These are phyloP conservation scores for Vanrija sp. DNA, from an alignment of 1,284 basidiomycete genomes.

Conservation along the genomic window DNA sequence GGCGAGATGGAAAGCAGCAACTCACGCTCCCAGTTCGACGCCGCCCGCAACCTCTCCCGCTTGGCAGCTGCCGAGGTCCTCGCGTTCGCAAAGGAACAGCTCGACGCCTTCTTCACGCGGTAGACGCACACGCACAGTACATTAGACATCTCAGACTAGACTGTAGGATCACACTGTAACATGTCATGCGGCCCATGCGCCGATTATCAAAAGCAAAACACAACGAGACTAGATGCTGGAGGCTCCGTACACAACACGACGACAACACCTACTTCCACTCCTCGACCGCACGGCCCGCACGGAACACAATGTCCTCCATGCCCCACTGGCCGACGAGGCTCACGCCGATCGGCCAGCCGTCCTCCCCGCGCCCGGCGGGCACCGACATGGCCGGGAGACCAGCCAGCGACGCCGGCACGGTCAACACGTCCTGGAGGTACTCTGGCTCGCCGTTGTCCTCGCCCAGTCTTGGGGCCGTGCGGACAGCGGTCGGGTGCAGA, in stretches of 20 bases:
- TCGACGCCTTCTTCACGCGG: constrained; percentile 2
- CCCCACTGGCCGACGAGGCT: constrained; percentile 91
- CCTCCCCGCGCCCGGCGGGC: constrained; percentile 56
- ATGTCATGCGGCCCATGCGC: too few relatives aligned
- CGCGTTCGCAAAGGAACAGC: constrained; percentile 11
- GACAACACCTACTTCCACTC: constrained; percentile 14
- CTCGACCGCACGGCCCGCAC: constrained; percentile 51
- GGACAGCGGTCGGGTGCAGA: constrained; percentile 77
- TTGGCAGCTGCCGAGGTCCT: constrained; percentile 25
- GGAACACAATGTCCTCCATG: constrained; percentile 62
- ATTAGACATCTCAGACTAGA: too few relatives aligned
- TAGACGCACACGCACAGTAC: too few relatives aligned
- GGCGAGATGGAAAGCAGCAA: not conserved
- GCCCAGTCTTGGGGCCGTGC: constrained; percentile 60
- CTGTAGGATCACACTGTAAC: too few relatives aligned
- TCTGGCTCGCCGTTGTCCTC: constrained; percentile 9
- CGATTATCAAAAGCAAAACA: too few relatives aligned
- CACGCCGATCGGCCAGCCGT: constrained; percentile 81
- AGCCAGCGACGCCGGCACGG: constrained; percentile 84
- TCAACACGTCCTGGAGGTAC: constrained; percentile 90
- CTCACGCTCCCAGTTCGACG: constrained; percentile 24
- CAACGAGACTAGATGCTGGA: too few relatives aligned
- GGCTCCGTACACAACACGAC: too few relatives aligned
- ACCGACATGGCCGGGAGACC: constrained; percentile 79
- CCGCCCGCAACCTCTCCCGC: constrained; percentile 21